Evolutionary conservation across 2,329 filamentous ascomycete species (phyloP).

Genomic region (Sporothrix schenckii): DNA sequence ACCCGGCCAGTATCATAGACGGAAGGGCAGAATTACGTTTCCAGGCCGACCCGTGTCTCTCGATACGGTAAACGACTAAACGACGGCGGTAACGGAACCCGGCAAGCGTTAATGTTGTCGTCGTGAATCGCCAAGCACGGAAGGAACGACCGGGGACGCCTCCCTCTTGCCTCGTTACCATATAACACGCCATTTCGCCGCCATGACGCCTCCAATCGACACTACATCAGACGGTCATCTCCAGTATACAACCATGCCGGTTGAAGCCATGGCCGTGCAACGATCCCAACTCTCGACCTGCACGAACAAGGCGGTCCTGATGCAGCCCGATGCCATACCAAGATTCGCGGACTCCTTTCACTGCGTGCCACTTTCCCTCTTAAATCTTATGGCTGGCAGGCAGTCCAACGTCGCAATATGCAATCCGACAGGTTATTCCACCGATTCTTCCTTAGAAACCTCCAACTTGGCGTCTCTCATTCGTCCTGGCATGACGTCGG

Average conservation of each 20-base stretch:
- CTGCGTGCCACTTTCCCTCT: neutral
- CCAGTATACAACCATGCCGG: neutral
- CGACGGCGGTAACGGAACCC: slow-evolving; percentile 1
- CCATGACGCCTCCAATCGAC: neutral
- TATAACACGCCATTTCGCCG: neutral
- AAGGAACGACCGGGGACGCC: slow-evolving; percentile 9
- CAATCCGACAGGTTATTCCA: neutral
- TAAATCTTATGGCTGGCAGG: no score
- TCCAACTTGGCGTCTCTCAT: neutral
- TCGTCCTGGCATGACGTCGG: no score
- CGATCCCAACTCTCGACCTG: neutral
- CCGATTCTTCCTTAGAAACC: neutral
- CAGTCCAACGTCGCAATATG: no score
- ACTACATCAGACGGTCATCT: neutral
- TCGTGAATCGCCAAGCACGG: neutral
- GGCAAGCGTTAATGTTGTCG: neutral
- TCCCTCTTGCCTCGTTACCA: neutral
- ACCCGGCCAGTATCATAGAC: neutral
- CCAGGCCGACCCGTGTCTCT: neutral
- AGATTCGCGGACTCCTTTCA: neutral
- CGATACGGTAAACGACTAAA: neutral
- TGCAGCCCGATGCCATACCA: neutral
- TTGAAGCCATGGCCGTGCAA: neutral
- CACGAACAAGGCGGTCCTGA: neutral
- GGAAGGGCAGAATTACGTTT: neutral